Evolutionary conservation across 108 stramenopile species (phyloP), one percentile per base, ranked within the genome.

Genomic region (Nitzschia sp.): DNA sequence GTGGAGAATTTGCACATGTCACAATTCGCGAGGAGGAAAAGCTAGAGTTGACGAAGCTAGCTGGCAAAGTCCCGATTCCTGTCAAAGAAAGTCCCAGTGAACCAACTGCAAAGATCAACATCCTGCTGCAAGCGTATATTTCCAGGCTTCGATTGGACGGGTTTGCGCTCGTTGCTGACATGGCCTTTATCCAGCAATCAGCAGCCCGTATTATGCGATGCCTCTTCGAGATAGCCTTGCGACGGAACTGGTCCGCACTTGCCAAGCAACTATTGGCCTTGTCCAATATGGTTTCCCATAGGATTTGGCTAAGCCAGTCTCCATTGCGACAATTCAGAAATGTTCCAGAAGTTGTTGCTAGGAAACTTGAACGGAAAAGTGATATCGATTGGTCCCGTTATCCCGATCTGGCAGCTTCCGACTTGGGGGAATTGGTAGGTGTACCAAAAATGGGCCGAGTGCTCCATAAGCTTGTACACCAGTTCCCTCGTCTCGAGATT

Each of bases 111-210:
- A 97, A 99, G 77, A 84, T 99, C 53, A 99, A 99, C 75, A 96
- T 97, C 51, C 86, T 99, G 50, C 84, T 99, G 17, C 99, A 99
- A 79, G 93, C 98, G 9, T 99, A 97, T 78, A 98, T 99, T 72
- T 95, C 94, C 57, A 84, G 95, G 51, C 81, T 98, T n/a, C 92
- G 86, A 58, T 82, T 99, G 9, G 99, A 98, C 71, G 99, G 99
- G n/a, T 97, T 97, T 75, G 99, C 99, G 10, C 79, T 99, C 29
- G 86, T 94, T 11, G 86, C 97, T 50, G 99, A 99, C 80, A 98
- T 99, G 97, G 94, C 93, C 12, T 98, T 96, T 78, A 95, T 99
- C 57, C 97, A 97, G 79, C 98, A 98, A 73, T 96, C 94, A 48
- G 97, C 98, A 15, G 95, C 90, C 0, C 88, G 99, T 54, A 89